Conservation (phyloP, 2,329 filamentous ascomycete genomes). For the Cercospora berteroae region DNA sequence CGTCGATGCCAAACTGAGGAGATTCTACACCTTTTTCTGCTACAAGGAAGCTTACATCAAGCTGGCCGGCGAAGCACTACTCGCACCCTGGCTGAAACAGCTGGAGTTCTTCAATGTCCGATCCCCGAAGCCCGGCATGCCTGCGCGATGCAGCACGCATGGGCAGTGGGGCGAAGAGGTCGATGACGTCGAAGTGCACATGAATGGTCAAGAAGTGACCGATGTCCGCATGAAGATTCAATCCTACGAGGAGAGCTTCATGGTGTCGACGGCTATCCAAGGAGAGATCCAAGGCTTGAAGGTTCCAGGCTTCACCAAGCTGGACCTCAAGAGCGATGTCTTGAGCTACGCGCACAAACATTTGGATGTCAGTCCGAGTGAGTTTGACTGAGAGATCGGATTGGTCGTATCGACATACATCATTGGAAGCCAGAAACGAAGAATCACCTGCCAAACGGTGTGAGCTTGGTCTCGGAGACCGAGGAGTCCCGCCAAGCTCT, state of each 20-base stretch:
- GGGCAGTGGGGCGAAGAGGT: slow-evolving; percentile 49
- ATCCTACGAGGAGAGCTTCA: slow-evolving; percentile 58
- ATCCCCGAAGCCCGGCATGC: slow-evolving; percentile 51
- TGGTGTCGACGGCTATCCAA: slow-evolving; percentile 57
- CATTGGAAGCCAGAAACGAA: background rate
- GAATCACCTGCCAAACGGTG: background rate
- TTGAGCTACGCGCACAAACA: slow-evolving; percentile 31
- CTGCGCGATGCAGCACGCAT: slow-evolving; percentile 44
- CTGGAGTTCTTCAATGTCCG: slow-evolving; percentile 66
- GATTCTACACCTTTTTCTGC: slow-evolving; percentile 77
- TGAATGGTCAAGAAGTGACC: slow-evolving; percentile 48
- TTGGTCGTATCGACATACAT: background rate
- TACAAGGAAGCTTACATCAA: slow-evolving; percentile 80
- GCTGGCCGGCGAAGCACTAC: slow-evolving; percentile 74
- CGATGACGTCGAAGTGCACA: slow-evolving; percentile 51
- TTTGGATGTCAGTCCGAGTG: slow-evolving; percentile 23
- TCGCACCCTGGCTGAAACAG: slow-evolving; percentile 69
- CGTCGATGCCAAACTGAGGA: slow-evolving; percentile 62
- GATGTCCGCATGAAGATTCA: slow-evolving; percentile 59
- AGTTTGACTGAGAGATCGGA: slow-evolving; percentile 21
- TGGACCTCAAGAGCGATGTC: slow-evolving; percentile 35
- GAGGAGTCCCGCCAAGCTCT: background rate
- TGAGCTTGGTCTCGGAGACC: background rate
- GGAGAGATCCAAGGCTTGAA: slow-evolving; percentile 33
- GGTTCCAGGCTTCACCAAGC: slow-evolving; percentile 35